Conservation (phyloP, 192 early-diverging fungal species). For the Rhizoclosmatium sp. region DNA sequence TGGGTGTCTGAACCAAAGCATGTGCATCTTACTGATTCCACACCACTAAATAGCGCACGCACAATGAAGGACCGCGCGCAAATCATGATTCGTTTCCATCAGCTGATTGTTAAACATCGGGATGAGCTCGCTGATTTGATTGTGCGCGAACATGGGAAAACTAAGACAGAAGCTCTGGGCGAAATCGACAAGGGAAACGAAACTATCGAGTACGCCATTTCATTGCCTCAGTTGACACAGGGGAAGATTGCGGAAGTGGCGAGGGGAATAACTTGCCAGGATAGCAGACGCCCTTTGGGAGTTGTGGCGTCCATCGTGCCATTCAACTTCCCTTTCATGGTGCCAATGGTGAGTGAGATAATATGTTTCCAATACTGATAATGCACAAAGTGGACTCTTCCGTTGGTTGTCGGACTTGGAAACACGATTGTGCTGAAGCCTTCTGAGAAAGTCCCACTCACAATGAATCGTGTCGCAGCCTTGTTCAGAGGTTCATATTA, state of each 20-base stretch:
- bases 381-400: slow-evolving; percentile 78
- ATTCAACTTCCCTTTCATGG: slow-evolving; percentile 85
- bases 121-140: slow-evolving; percentile 78
- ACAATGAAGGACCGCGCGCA: slow-evolving; percentile 78
- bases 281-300: slow-evolving; percentile 71
- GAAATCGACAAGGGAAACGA: slow-evolving; percentile 82
- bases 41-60: slow-evolving; percentile 32
- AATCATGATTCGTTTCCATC: slow-evolving; percentile 67
- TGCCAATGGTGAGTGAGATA: neutral
- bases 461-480: slow-evolving; percentile 69
- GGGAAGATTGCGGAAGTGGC: slow-evolving; percentile 73
- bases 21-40: neutral
- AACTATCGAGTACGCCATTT: slow-evolving; percentile 79
- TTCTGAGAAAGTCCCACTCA: slow-evolving; percentile 82
- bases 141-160: slow-evolving; percentile 83
- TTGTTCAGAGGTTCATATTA: slow-evolving; percentile 9
- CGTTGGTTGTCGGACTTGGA: slow-evolving; percentile 67
- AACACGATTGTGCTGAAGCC: slow-evolving; percentile 84
- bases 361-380: slow-evolving; percentile 35
- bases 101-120: slow-evolving; percentile 58
- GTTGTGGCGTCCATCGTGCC: slow-evolving; percentile 83
- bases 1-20: neutral
- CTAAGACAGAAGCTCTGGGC: slow-evolving; percentile 70
- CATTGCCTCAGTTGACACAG: slow-evolving; percentile 68
- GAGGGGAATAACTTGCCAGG: slow-evolving; percentile 66